A percentile compares a stretch with the other conserved stretches of the same genome.
phyloP scores from a whole-genome alignment of 345 rosid genomes.

The Punica granatum region DNA sequence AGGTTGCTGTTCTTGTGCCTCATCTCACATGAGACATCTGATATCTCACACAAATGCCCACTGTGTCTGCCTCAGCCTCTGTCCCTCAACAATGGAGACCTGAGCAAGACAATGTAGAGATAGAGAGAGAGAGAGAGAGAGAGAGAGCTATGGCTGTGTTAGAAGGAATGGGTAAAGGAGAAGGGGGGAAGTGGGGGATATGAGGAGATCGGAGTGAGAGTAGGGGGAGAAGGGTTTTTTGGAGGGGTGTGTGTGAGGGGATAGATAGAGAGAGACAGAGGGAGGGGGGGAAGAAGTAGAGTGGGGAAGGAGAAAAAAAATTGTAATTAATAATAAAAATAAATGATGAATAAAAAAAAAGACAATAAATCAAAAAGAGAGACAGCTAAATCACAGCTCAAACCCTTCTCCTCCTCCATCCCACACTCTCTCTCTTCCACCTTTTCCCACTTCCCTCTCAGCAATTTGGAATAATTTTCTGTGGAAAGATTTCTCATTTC shows the following conservation, averaged over 20 bases:
- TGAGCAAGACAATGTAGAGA: constrained; percentile 8
- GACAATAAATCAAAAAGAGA: constrained; percentile 2
- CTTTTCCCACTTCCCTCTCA: background rate
- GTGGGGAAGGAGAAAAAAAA: too few species aligned
- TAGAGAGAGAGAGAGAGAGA: constrained; percentile 5
- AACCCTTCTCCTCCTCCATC: constrained; percentile 54
- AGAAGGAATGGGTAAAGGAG: too few species aligned
- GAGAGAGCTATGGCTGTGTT: background rate
- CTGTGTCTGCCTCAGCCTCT: background rate
- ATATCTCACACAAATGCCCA: constrained; percentile 1
- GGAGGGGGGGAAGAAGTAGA: too few species aligned
- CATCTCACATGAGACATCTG: constrained; percentile 83
- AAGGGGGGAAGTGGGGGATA: too few species aligned
- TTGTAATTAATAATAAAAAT: too few species aligned
- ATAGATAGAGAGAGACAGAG: too few species aligned
- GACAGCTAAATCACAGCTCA: constrained; percentile 97
- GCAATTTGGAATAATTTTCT: background rate
- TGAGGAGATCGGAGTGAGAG: too few species aligned
- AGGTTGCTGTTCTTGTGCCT: constrained; percentile 35
- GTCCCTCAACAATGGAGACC: background rate
- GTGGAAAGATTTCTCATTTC: background rate
- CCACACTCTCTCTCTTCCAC: constrained; percentile 25
- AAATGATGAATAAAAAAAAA: background rate
- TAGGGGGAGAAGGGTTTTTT: constrained; percentile 34
- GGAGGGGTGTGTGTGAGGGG: constrained; percentile 20